Evolutionary conservation across 228 moss, liverwort and hornwort species (phyloP).

Genomic region (Sphagnum magellanicum): DNA sequence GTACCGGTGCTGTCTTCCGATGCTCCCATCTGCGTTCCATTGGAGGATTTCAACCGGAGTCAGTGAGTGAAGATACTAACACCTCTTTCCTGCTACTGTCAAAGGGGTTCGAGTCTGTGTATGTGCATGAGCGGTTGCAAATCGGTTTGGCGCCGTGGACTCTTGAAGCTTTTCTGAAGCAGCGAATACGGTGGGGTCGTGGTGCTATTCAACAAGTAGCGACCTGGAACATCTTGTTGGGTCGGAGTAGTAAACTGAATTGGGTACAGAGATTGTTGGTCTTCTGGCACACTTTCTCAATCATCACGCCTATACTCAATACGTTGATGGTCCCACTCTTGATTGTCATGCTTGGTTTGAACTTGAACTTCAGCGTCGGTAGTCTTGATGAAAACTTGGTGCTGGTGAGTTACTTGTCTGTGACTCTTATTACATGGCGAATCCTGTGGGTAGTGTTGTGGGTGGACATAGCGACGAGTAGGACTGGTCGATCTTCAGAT

Average conservation of each 20-base stretch:
- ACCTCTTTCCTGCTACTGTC: conserved; percentile 30
- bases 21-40: conserved; percentile 21
- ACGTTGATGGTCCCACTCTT: conserved; percentile 5
- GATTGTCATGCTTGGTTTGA: conserved; percentile 5
- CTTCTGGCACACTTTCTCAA: conserved; percentile 28
- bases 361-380: conserved; percentile 12
- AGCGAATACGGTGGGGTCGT: conserved; percentile 10
- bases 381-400: conserved; percentile 4
- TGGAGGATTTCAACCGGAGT: conserved; percentile 35
- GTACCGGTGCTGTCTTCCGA: conserved; percentile 35
- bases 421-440: conserved; percentile 17
- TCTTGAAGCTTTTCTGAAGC: conserved; percentile 6
- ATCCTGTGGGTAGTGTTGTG: conserved; percentile 14
- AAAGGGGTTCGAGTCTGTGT: conserved; percentile 28
- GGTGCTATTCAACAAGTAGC: conserved; percentile 37
- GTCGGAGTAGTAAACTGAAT: conserved; percentile 19
- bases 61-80: conserved; percentile 36
- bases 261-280: conserved; percentile 14
- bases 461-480: conserved; percentile 18
- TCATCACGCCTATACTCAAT: conserved; percentile 22
- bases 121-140: conserved; percentile 32
- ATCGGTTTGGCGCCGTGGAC: conserved; percentile 33
- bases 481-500: too few relatives aligned
- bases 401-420: conserved; percentile 2
- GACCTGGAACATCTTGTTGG: conserved; percentile 26